Conservation (phyloP, 257 asterid species). For the Salvia rosmarinus region DNA sequence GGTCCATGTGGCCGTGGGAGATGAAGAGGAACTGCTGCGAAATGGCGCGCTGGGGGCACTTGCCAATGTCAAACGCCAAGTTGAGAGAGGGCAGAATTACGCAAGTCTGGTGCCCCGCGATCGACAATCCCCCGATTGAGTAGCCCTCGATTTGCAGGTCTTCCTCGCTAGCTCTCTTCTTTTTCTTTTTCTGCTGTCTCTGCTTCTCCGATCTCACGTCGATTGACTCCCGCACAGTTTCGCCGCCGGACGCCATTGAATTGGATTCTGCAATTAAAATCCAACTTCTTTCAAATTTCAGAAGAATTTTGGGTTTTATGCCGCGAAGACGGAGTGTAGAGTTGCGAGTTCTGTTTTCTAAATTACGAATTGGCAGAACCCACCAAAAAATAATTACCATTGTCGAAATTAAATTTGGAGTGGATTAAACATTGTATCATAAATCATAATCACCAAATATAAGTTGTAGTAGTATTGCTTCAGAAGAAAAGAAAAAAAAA, state of each 20-base stretch:
- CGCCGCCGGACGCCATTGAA: slow-evolving; percentile 34
- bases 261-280: not conserved
- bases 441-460: too few species aligned
- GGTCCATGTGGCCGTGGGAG: slow-evolving; percentile 99
- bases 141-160: slow-evolving; percentile 69
- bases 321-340: not conserved
- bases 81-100: slow-evolving; percentile 78
- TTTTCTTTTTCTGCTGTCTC: slow-evolving; percentile 39
- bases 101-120: slow-evolving; percentile 98
- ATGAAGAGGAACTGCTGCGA: slow-evolving; percentile 91
- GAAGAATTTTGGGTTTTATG: not conserved
- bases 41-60: slow-evolving; percentile 96
- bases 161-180: slow-evolving; percentile 47
- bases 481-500: too few species aligned
- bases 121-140: slow-evolving; percentile 76
- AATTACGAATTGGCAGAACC: too few species aligned
- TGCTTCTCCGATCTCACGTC: slow-evolving; percentile 36
- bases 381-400: too few species aligned
- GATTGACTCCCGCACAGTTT: slow-evolving; percentile 3
- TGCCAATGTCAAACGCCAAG: slow-evolving; percentile 88
- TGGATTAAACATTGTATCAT: too few species aligned
- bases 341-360: not conserved
- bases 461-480: too few species aligned
- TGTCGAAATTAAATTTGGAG: too few species aligned
- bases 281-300: too few species aligned